These are phyloP conservation scores for Skeletonema grethae DNA, from an alignment of 108 stramenopile species.

Conservation along the genomic window DNA sequence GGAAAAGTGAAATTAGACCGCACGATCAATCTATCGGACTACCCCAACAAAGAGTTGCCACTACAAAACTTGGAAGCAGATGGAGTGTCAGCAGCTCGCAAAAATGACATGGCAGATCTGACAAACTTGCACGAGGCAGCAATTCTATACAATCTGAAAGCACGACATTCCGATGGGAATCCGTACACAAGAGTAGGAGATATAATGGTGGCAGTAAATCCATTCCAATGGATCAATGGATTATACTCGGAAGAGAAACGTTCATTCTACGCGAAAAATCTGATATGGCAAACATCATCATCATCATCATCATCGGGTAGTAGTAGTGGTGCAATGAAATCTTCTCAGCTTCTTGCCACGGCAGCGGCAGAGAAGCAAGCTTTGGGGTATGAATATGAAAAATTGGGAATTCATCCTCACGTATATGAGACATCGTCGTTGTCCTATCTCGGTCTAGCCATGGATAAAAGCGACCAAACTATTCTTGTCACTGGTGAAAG, in stretches of 20 bases:
- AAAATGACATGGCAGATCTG: slow-evolving; percentile 89
- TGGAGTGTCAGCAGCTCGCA: slow-evolving; percentile 41
- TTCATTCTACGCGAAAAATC: slow-evolving; percentile 60
- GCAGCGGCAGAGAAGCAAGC: slow-evolving; percentile 55
- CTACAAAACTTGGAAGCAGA: slow-evolving; percentile 65
- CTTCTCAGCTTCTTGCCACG: slow-evolving; percentile 18
- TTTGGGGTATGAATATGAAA: slow-evolving; percentile 55
- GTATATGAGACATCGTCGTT: slow-evolving; percentile 77
- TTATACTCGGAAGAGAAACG: slow-evolving; percentile 67
- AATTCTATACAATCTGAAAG: slow-evolving; percentile 90
- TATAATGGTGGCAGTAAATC: slow-evolving; percentile 93
- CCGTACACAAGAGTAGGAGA: slow-evolving; percentile 93
- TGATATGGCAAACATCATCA: slow-evolving; percentile 64
- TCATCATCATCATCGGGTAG: neutral
- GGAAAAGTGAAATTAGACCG: slow-evolving; percentile 40
- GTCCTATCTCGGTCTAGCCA: slow-evolving; percentile 70
- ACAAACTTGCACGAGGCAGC: slow-evolving; percentile 95
- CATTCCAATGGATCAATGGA: slow-evolving; percentile 85
- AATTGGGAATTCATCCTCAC: slow-evolving; percentile 68
- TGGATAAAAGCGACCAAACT: slow-evolving; percentile 62
- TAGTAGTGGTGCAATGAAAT: neutral
- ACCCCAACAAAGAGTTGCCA: slow-evolving; percentile 60
- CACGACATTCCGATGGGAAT: slow-evolving; percentile 58
- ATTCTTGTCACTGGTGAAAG: slow-evolving; percentile 88
- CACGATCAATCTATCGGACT: slow-evolving; percentile 57